These are phyloP conservation scores for Cymodocea nodosa DNA, from an alignment of 116 monocot species.

Conservation along the genomic window DNA sequence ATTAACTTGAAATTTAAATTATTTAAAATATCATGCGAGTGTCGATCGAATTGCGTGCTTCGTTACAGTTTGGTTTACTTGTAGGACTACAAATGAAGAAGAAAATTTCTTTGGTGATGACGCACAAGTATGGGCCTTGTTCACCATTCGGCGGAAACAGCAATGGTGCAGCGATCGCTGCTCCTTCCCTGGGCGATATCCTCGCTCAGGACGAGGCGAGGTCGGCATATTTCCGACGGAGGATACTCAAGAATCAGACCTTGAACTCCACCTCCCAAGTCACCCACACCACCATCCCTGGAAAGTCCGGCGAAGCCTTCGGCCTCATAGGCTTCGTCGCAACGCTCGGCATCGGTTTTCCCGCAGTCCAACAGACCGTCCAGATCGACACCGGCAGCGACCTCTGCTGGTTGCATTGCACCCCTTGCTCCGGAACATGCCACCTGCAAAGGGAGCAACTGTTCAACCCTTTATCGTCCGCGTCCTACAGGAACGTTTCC, in stretches of 20 bases:
- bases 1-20: no score
- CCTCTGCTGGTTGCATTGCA: constrained; percentile 73
- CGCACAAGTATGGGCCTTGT: not conserved
- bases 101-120: not conserved
- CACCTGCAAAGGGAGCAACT: constrained; percentile 33
- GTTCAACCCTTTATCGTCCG: constrained; percentile 32
- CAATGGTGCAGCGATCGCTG: not conserved
- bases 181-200: not conserved
- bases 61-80: no score
- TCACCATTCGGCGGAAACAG: not conserved
- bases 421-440: constrained; percentile 29
- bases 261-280: no score
- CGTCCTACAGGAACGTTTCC: constrained; percentile 22
- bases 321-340: not conserved
- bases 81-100: no score
- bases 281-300: no score
- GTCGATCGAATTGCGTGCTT: no score
- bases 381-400: constrained; percentile 79
- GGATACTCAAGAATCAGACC: not conserved
- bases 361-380: constrained; percentile 6
- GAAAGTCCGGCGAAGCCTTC: not conserved
- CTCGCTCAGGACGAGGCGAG: not conserved
- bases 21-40: no score
- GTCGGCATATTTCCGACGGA: not conserved
- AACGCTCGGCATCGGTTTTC: not conserved